phyloP scores from a whole-genome alignment of 2,329 filamentous ascomycete species.

The Pseudopithomyces chartarum region DNA sequence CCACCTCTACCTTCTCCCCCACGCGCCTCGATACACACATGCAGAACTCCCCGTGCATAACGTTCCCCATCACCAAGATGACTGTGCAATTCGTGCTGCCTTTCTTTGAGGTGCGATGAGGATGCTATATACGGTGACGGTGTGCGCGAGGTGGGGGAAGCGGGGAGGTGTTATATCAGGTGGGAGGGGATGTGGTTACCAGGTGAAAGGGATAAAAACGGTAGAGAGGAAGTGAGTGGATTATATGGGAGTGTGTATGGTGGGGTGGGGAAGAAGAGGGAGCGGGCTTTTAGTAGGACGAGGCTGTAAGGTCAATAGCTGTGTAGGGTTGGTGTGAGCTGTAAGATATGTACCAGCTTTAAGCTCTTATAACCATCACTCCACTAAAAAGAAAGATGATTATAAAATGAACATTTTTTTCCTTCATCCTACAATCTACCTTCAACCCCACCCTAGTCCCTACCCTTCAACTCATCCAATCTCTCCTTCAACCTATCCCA shows the following conservation, averaged over 20 bases:
- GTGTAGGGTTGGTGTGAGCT: too few relatives aligned
- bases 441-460: conserved; percentile 14
- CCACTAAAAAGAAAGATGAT: too few relatives aligned
- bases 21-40: not conserved
- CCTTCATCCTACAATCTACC: too few relatives aligned
- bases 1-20: conserved; percentile 1
- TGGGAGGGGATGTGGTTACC: not conserved
- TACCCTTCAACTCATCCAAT: conserved; percentile 49
- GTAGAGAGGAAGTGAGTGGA: not conserved
- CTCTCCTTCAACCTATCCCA: conserved; percentile 65
- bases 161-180: not conserved
- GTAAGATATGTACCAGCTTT: too few relatives aligned
- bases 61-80: conserved; percentile 2
- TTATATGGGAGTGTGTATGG: not conserved
- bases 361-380: too few relatives aligned
- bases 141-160: conserved; percentile 11
- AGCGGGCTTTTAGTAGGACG: not conserved
- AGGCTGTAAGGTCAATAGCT: not conserved
- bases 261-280: not conserved
- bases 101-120: not conserved
- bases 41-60: conserved; percentile 7
- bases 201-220: not conserved
- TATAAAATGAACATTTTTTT: too few relatives aligned
- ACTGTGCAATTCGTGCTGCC: conserved; percentile 12
- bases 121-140: not conserved